These are phyloP conservation scores for Cercospora citrullina DNA, from an alignment of 2,329 filamentous ascomycete species.

Conservation along the genomic window DNA sequence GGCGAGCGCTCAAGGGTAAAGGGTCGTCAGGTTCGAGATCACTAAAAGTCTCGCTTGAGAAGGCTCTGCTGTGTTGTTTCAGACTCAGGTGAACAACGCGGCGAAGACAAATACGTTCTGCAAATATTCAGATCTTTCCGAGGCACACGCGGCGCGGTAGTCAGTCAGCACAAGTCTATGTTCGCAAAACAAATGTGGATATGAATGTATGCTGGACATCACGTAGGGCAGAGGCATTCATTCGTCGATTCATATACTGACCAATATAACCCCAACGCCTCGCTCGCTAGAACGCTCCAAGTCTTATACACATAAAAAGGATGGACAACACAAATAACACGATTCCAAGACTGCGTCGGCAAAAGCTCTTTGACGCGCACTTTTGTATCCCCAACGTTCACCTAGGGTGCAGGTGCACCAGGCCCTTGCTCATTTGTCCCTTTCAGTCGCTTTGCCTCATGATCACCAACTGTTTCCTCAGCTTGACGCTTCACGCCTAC, in stretches of 20 bases:
- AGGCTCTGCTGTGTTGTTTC: background rate
- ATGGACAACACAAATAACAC: slow-evolving; percentile 4
- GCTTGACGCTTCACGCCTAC: slow-evolving; percentile 18
- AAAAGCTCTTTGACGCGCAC: background rate
- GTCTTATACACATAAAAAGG: slow-evolving; percentile 4
- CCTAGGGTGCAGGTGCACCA: background rate
- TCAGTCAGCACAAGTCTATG: background rate
- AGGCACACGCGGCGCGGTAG: background rate
- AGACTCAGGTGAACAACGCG: background rate
- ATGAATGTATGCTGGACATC: background rate
- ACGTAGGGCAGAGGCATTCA: slow-evolving; percentile 5
- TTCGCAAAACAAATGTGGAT: background rate
- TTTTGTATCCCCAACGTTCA: background rate
- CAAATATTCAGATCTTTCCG: background rate
- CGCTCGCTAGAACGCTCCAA: slow-evolving; percentile 18
- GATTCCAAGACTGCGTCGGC: background rate
- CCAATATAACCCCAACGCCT: slow-evolving; percentile 15
- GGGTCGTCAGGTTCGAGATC: background rate
- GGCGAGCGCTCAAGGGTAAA: background rate
- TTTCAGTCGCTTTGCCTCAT: slow-evolving; percentile 19
- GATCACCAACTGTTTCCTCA: slow-evolving; percentile 7
- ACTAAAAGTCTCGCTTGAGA: background rate
- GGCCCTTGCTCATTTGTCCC: background rate
- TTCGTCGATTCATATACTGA: slow-evolving; percentile 15
- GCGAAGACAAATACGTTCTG: background rate